A percentile compares a stretch with the other conserved stretches of the same genome.
These are phyloP conservation scores for Colletotrichum filicis DNA, from an alignment of 2,329 filamentous ascomycete genomes.

Conservation along the genomic window DNA sequence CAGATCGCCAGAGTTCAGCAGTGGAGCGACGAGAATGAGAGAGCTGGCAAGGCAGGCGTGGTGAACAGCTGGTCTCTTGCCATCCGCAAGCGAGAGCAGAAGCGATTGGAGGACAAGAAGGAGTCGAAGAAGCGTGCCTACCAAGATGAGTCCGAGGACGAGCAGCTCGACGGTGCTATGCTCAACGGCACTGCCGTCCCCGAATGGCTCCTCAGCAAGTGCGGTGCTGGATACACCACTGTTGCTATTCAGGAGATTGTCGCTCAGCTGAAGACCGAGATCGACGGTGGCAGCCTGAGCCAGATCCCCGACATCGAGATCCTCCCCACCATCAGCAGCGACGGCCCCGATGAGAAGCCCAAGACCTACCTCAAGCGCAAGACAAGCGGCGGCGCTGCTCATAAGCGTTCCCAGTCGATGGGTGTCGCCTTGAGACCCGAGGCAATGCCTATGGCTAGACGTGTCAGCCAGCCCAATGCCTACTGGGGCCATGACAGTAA, in stretches of 20 bases:
- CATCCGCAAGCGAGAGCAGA: slow-evolving; percentile 72
- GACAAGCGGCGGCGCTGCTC: slow-evolving; percentile 36
- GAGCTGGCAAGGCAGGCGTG: slow-evolving; percentile 50
- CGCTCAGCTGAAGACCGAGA: slow-evolving; percentile 55
- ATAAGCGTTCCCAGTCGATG: slow-evolving; percentile 50
- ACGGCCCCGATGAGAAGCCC: slow-evolving; percentile 41
- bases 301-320: slow-evolving; percentile 70
- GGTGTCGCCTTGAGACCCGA: slow-evolving; percentile 40
- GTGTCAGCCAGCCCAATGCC: slow-evolving; percentile 40
- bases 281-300: slow-evolving; percentile 52
- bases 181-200: slow-evolving; percentile 55
- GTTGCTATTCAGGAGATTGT: slow-evolving; percentile 60
- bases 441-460: slow-evolving; percentile 40
- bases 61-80: slow-evolving; percentile 71
- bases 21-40: slow-evolving; percentile 67
- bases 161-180: slow-evolving; percentile 45
- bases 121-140: slow-evolving; percentile 45
- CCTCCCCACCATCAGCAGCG: slow-evolving; percentile 62
- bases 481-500: slow-evolving; percentile 35
- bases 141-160: slow-evolving; percentile 42
- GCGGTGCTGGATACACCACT: slow-evolving; percentile 60
- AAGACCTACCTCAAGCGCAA: slow-evolving; percentile 43
- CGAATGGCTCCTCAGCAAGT: slow-evolving; percentile 59
- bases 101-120: slow-evolving; percentile 59
- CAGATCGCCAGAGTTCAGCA: slow-evolving; percentile 71